phyloP scores from a whole-genome alignment of 176 grass and related monocot species.

The Eragrostis curvula region DNA sequence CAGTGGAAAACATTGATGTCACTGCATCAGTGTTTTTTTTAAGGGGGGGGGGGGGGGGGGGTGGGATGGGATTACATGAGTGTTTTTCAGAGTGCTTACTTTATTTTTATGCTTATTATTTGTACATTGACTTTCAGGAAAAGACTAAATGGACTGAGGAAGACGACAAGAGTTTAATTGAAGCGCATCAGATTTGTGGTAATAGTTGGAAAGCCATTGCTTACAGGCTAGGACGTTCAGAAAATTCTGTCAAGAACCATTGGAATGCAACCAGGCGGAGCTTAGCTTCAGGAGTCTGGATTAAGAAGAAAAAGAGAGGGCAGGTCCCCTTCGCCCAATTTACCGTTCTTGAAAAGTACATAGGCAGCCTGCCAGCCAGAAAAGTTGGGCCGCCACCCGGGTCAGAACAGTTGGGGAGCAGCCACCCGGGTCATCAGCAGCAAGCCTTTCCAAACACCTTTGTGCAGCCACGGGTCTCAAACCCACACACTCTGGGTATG shows the following conservation, averaged over 20 bases:
- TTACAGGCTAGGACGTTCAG: neutral
- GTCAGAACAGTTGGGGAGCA: neutral
- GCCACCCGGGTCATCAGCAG: neutral
- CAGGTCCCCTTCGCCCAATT: neutral
- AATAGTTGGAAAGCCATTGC: no score
- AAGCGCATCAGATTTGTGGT: no score
- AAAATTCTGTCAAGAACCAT: neutral
- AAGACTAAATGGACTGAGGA: neutral
- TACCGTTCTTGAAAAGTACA: neutral
- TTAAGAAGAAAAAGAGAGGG: neutral
- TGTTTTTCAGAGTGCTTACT: neutral
- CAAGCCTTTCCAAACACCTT: neutral
- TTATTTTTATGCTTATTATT: neutral
- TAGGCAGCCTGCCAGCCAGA: neutral
- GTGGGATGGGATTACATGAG: no score
- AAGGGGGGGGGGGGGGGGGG: no score
- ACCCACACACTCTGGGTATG: no score
- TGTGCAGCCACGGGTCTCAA: no score
- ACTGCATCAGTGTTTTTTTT: no score
- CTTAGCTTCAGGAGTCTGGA: neutral
- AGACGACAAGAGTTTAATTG: no score
- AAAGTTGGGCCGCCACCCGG: no score
- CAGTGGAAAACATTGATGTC: no score
- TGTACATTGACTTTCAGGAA: neutral
- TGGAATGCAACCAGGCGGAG: neutral